Evolutionary conservation across 2,329 filamentous ascomycete genomes (phyloP).

Genomic region (Colletotrichum incanum): DNA sequence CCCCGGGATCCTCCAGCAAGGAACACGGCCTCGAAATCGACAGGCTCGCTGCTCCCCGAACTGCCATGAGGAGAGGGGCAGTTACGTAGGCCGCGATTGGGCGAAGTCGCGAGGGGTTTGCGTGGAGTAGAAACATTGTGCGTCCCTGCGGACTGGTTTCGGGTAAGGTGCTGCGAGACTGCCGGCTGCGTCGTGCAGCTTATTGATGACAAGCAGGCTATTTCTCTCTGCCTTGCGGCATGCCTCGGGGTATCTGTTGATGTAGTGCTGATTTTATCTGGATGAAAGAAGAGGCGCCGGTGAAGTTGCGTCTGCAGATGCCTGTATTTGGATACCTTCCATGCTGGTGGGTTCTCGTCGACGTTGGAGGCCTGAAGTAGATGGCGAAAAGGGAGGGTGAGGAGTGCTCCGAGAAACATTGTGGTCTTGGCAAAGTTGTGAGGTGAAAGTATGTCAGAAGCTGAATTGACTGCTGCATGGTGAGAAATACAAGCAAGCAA

Average conservation of each 20-base stretch:
- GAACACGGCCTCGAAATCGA: conserved; percentile 20
- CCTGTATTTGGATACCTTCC: background rate
- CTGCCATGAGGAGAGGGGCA: background rate
- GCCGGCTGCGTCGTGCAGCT: conserved; percentile 10
- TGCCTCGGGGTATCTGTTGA: conserved; percentile 8
- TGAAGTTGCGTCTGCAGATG: conserved; percentile 9
- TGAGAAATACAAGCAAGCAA: background rate
- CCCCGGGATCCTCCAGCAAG: conserved; percentile 27
- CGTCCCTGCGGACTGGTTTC: conserved; percentile 22
- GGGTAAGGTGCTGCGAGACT: conserved; percentile 27
- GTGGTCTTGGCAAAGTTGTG: conserved; percentile 1
- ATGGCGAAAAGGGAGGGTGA: background rate
- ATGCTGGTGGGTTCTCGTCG: background rate
- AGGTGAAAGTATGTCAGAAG: conserved; percentile 17
- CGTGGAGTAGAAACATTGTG: conserved; percentile 19
- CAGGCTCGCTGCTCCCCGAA: background rate
- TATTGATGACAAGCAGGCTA: background rate
- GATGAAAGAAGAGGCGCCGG: conserved; percentile 11
- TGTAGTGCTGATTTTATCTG: conserved; percentile 9
- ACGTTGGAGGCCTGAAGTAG: background rate
- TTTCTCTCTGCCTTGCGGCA: conserved; percentile 26
- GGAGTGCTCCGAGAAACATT: conserved; percentile 3
- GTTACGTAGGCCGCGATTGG: conserved; percentile 20
- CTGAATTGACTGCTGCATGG: conserved; percentile 7
- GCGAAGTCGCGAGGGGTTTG: conserved; percentile 15